Percentiles rank a stretch among this genome's conserved stretches.
Conservation (phyloP, 2,329 filamentous ascomycete genomes). For the Cordyceps tenuipes region DNA sequence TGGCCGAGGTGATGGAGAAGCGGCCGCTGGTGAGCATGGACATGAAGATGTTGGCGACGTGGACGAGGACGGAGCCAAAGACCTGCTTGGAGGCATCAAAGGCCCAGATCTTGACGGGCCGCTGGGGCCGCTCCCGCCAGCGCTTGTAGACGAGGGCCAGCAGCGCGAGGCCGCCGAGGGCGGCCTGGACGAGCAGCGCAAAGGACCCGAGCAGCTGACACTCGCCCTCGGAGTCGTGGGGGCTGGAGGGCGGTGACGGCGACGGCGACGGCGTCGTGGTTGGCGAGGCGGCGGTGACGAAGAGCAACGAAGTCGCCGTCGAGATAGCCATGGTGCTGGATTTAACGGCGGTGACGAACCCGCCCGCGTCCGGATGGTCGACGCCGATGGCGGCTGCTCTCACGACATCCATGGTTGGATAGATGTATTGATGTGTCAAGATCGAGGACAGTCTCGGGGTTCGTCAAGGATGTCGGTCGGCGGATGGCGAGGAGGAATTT, state of each 20-base stretch:
- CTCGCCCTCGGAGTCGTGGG: slow-evolving; percentile 54
- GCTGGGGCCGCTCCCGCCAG: slow-evolving; percentile 83
- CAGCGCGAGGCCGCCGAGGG: slow-evolving; percentile 74
- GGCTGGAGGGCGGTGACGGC: background rate
- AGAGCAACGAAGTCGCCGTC: background rate
- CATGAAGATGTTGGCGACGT: slow-evolving; percentile 91
- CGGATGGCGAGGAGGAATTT: background rate
- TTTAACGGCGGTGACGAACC: background rate
- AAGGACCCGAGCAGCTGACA: slow-evolving; percentile 86
- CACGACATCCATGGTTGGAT: background rate
- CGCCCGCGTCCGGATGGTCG: slow-evolving; percentile 2
- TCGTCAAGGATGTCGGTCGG: background rate
- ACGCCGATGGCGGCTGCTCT: slow-evolving; percentile 9
- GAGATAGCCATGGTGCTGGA: background rate
- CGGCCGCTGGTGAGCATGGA: slow-evolving; percentile 88
- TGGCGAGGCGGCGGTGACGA: background rate
- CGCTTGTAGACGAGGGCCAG: slow-evolving; percentile 87
- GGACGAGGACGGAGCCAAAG: slow-evolving; percentile 82
- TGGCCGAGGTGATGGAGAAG: slow-evolving; percentile 49
- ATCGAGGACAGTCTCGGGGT: background rate
- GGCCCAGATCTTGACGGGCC: slow-evolving; percentile 92
- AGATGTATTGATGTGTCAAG: background rate
- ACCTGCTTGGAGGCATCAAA: slow-evolving; percentile 98
- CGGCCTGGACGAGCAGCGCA: slow-evolving; percentile 80
- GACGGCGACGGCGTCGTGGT: background rate